Evolutionary conservation across 2,329 filamentous ascomycete genomes (phyloP).

Genomic region (Geosmithia putterillii): DNA sequence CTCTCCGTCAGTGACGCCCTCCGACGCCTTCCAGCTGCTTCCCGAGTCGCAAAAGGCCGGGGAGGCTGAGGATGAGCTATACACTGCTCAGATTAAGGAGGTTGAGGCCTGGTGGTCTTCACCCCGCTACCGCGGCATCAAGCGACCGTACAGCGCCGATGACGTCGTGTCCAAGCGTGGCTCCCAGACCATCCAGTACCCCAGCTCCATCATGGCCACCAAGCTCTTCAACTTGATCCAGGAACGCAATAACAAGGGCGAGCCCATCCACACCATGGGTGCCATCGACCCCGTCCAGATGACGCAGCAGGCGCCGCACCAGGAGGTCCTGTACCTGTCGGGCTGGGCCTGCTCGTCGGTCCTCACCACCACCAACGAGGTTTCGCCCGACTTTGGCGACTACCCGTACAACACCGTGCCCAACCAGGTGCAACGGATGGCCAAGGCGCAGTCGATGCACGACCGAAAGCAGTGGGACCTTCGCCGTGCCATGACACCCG

Average conservation of each 20-base stretch:
- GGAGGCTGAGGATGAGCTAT: constrained; percentile 71
- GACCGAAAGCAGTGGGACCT: constrained; percentile 91
- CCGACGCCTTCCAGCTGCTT: constrained; percentile 78
- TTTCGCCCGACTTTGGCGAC: constrained; percentile 94
- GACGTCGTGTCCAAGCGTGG: constrained; percentile 92
- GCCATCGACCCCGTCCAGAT: constrained; percentile 98
- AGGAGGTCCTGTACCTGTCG: constrained; percentile 91
- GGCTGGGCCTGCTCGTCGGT: constrained; percentile 96
- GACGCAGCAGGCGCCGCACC: constrained; percentile 94
- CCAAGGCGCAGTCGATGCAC: constrained; percentile 94
- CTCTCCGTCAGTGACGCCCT: constrained; percentile 24
- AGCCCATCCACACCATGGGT: constrained; percentile 95
- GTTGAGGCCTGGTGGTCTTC: constrained; percentile 87
- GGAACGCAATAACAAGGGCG: constrained; percentile 61
- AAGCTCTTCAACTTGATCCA: constrained; percentile 87
- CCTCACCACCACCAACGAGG: constrained; percentile 89
- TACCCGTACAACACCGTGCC: constrained; percentile 99
- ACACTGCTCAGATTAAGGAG: constrained; percentile 70
- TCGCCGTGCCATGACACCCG: constrained; percentile 62
- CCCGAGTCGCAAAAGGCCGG: constrained; percentile 67
- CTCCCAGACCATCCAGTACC: constrained; percentile 74
- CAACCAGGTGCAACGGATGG: constrained; percentile 90
- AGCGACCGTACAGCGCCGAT: constrained; percentile 77
- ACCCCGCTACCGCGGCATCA: constrained; percentile 78
- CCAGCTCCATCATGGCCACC: constrained; percentile 86